phyloP scores from a whole-genome alignment of 208 protist genomes.

The Acanthamoeba lenticulata region DNA sequence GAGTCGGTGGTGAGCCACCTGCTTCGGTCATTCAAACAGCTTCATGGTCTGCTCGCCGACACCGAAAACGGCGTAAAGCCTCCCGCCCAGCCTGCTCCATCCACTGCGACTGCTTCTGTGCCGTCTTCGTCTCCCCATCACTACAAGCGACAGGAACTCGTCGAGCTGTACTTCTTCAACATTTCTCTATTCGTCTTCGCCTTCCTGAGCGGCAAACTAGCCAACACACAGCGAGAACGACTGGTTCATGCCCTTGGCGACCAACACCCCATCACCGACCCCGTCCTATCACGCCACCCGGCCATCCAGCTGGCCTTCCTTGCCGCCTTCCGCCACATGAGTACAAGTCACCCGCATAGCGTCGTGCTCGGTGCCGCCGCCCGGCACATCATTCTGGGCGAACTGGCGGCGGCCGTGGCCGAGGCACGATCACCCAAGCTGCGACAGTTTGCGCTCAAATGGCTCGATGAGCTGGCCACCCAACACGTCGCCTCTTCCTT shows the following conservation, averaged over 20 bases:
- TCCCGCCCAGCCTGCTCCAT: background rate
- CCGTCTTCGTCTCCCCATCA: background rate
- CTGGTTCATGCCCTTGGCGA: background rate
- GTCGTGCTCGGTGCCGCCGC: background rate
- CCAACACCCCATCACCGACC: background rate
- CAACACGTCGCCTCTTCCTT: background rate
- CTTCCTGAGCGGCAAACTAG: background rate
- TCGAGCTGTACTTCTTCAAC: background rate
- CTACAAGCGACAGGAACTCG: background rate
- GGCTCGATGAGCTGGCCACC: background rate
- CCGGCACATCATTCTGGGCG: background rate
- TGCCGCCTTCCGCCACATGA: conserved; percentile 16
- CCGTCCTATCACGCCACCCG: background rate
- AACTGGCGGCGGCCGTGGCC: background rate
- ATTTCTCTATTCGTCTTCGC: conserved; percentile 1
- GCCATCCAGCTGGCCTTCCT: background rate
- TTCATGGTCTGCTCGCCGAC: background rate
- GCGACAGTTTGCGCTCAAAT: background rate
- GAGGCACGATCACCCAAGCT: background rate
- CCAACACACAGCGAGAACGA: background rate
- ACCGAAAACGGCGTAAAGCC: background rate
- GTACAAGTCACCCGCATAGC: background rate
- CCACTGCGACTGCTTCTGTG: background rate
- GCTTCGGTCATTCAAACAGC: background rate
- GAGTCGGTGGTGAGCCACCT: background rate